Conservation (phyloP, 345 rosid species). For the Rhodomyrtus tomentosa region DNA sequence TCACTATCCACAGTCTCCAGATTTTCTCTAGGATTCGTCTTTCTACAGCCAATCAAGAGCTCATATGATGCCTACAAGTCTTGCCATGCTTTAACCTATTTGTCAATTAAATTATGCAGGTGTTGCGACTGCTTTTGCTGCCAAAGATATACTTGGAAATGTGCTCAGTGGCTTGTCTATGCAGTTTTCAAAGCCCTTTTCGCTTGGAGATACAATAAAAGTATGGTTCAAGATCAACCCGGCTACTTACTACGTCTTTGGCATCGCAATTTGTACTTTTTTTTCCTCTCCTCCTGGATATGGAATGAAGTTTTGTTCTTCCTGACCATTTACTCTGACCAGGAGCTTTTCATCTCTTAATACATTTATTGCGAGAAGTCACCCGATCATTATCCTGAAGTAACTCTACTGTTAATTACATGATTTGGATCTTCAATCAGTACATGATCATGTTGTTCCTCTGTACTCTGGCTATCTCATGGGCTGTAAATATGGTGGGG, state of each 20-base stretch:
- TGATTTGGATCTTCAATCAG: not conserved
- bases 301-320: not conserved
- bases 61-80: not conserved
- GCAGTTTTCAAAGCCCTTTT: conserved; percentile 83
- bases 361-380: not conserved
- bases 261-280: not conserved
- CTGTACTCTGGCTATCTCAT: not conserved
- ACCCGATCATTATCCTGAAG: not conserved
- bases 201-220: conserved; percentile 89
- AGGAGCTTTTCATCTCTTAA: not conserved
- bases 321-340: not conserved
- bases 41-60: not conserved
- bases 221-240: conserved; percentile 24
- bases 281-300: not conserved
- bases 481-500: not conserved
- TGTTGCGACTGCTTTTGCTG: conserved; percentile 98
- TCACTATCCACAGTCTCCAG: not conserved
- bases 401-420: not conserved
- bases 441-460: not conserved
- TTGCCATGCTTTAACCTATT: not conserved
- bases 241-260: not conserved
- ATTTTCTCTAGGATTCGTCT: not conserved
- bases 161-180: conserved; percentile 84
- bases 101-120: conserved; percentile 26
- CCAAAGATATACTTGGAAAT: conserved; percentile 83